phyloP scores from a whole-genome alignment of 1,284 basidiomycete species.

The Dichomitus squalens region DNA sequence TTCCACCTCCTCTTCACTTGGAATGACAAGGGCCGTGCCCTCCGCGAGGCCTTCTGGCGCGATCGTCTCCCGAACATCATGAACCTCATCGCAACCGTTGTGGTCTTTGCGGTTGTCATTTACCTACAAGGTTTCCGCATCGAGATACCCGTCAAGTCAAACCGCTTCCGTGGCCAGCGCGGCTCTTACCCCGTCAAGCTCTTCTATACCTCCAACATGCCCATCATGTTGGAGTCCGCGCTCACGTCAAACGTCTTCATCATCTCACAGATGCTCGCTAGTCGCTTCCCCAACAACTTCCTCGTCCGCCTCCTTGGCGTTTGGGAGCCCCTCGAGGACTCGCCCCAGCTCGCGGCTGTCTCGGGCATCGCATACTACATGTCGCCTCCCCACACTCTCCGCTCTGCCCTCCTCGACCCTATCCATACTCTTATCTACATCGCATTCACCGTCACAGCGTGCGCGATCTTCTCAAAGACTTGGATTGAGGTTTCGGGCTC shows the following conservation, averaged over 20 bases:
- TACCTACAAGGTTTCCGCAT: constrained; percentile 99
- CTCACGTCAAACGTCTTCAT: constrained; percentile 96
- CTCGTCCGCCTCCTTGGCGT: constrained; percentile 90
- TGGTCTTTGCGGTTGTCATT: constrained; percentile 94
- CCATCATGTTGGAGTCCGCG: constrained; percentile 98
- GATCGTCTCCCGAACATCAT: constrained; percentile 97
- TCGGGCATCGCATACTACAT: constrained; percentile 98
- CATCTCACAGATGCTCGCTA: constrained; percentile 93
- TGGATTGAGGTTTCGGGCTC: constrained; percentile 99
- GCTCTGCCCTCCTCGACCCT: constrained; percentile 86
- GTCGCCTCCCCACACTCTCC: constrained; percentile 92
- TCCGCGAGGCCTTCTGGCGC: constrained; percentile 98
- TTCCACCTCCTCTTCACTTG: constrained; percentile 99
- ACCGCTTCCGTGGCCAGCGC: constrained; percentile 93
- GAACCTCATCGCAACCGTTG: constrained; percentile 93
- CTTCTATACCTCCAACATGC: constrained; percentile 99
- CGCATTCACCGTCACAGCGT: constrained; percentile 90
- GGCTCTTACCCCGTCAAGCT: constrained; percentile 97
- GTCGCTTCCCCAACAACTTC: constrained; percentile 90
- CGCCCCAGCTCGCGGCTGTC: constrained; percentile 87
- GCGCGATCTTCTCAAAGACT: constrained; percentile 97
- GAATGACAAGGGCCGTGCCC: constrained; percentile 97
- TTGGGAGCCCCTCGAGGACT: constrained; percentile 97
- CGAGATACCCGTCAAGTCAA: constrained; percentile 98
- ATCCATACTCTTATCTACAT: constrained; percentile 94